Evolutionary conservation across 164 flowering plant species (phyloP).

Genomic region (Stephania yunnanensis): DNA sequence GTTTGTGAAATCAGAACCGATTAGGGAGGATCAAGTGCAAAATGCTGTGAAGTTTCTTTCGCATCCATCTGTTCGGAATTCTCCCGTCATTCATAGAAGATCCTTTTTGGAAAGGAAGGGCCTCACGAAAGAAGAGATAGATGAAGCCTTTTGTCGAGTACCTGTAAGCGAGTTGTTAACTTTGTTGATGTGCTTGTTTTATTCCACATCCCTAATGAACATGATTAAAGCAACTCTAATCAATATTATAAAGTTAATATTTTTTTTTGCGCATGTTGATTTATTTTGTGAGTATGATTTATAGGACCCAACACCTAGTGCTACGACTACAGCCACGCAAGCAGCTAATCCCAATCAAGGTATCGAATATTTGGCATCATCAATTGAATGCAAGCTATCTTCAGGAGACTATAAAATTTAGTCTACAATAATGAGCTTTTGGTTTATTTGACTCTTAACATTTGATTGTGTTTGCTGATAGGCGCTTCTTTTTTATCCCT

Average conservation of each 20-base stretch:
- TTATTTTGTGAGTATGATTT: background rate
- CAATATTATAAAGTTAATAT: background rate
- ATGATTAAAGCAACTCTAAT: background rate
- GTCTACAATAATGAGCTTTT: background rate
- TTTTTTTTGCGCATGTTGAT: background rate
- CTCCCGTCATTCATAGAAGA: constrained; percentile 83
- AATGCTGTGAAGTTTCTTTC: constrained; percentile 97
- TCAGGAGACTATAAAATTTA: background rate
- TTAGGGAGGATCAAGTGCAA: constrained; percentile 89
- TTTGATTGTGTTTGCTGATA: background rate
- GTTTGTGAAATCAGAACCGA: constrained; percentile 90
- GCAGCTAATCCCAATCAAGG: constrained; percentile 49
- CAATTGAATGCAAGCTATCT: background rate
- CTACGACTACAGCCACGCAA: constrained; percentile 36
- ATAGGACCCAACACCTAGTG: constrained; percentile 70
- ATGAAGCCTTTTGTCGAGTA: constrained; percentile 94
- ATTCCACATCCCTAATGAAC: background rate
- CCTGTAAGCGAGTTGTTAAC: constrained; percentile 51
- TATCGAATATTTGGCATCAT: constrained; percentile 18
- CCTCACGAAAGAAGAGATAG: constrained; percentile 92
- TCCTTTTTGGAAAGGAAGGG: constrained; percentile 98
- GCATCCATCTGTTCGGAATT: constrained; percentile 87
- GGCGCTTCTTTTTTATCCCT: background rate
- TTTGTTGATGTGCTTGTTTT: background rate
- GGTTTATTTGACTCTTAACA: background rate